Evolutionary conservation across 495 filamentous ascomycete genomes (phyloP).

Genomic region (Penicillium verhagenii): DNA sequence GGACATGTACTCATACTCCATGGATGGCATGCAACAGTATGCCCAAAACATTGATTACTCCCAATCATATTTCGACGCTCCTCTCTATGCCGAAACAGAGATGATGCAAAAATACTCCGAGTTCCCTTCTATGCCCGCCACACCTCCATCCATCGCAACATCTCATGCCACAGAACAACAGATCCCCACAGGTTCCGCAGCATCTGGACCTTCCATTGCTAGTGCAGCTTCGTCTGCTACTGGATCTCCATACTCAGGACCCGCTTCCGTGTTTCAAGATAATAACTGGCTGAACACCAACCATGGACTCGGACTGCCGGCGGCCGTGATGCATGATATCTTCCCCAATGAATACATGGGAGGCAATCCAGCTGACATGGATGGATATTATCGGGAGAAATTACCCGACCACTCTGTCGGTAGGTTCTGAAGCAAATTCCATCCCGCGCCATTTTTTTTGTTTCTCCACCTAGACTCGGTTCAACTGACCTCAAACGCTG

Average conservation of each 20-base stretch:
- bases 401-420: slow-evolving; percentile 66
- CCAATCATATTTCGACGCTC: slow-evolving; percentile 31
- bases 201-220: slow-evolving; percentile 67
- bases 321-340: slow-evolving; percentile 61
- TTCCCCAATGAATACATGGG: slow-evolving; percentile 52
- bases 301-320: slow-evolving; percentile 64
- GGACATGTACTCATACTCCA: slow-evolving; percentile 34
- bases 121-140: slow-evolving; percentile 38
- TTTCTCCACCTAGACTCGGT: no score
- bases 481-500: no score
- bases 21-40: slow-evolving; percentile 29
- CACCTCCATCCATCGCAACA: slow-evolving; percentile 33
- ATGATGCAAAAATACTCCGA: slow-evolving; percentile 31
- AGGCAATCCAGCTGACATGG: slow-evolving; percentile 32
- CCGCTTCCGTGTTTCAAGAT: slow-evolving; percentile 56
- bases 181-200: slow-evolving; percentile 64
- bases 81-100: slow-evolving; percentile 27
- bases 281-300: slow-evolving; percentile 61
- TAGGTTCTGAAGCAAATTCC: slow-evolving; percentile 71
- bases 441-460: no score
- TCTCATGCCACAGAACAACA: slow-evolving; percentile 41
- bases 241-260: slow-evolving; percentile 74
- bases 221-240: slow-evolving; percentile 76
- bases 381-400: slow-evolving; percentile 57
- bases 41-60: slow-evolving; percentile 26